These are phyloP conservation scores for Isoetes engelmannii DNA, from an alignment of 83 land plant species.

Conservation along the genomic window DNA sequence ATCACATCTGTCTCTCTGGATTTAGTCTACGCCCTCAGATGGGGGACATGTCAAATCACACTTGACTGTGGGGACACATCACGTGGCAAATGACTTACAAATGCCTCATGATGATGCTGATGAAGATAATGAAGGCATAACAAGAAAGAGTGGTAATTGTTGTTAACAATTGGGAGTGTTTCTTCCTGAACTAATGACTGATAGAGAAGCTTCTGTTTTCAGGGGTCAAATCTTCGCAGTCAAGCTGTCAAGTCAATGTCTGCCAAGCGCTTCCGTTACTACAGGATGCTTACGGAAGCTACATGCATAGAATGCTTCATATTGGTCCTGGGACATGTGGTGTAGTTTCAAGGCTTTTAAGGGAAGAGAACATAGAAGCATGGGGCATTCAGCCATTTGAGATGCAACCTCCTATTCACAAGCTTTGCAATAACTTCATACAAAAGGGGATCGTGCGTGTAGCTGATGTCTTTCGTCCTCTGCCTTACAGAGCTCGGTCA, in stretches of 20 bases:
- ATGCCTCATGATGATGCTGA: too few relatives aligned
- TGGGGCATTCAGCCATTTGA: conserved; percentile 87
- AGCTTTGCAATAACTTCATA: conserved; percentile 55
- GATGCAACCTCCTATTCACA: conserved; percentile 46
- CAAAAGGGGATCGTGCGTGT: conserved; percentile 70
- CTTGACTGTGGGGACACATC: too few relatives aligned
- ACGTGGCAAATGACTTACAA: too few relatives aligned
- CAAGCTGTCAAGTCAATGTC: too few relatives aligned
- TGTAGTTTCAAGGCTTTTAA: conserved; percentile 53
- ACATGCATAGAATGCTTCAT: conserved; percentile 57
- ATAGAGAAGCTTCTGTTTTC: too few relatives aligned
- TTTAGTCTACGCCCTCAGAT: too few relatives aligned
- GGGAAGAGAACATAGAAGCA: conserved; percentile 66
- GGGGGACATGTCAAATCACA: too few relatives aligned
- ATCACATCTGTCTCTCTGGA: too few relatives aligned
- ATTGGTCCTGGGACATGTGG: conserved; percentile 67
- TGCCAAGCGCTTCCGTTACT: conserved; percentile 48
- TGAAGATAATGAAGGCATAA: too few relatives aligned
- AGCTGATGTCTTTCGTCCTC: conserved; percentile 59
- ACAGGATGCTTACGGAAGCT: conserved; percentile 54
- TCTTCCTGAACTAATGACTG: too few relatives aligned
- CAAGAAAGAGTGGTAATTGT: too few relatives aligned
- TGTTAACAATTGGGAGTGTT: too few relatives aligned
- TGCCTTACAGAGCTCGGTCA: conserved; percentile 64
- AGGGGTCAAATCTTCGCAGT: neutral